Conservation (phyloP, 106 monocot species). For the Allium fistulosum region DNA sequence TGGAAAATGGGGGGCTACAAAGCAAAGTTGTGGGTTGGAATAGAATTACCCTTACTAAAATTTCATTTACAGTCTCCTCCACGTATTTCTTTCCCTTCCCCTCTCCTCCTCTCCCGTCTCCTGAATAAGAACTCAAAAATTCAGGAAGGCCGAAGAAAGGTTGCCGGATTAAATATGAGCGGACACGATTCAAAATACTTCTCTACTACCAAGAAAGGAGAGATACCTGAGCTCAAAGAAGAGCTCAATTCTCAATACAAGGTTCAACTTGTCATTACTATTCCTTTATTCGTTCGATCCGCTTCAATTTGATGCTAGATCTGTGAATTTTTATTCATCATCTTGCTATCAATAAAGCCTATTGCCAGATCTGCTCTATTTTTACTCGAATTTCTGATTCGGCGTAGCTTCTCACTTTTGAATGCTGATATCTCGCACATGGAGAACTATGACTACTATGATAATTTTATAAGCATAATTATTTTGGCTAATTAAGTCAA, state of each 20-base stretch:
- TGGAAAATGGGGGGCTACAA: too few species aligned
- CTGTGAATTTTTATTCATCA: neutral
- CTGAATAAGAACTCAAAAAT: neutral
- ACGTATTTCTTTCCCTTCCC: neutral
- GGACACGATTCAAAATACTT: slow-evolving; percentile 99
- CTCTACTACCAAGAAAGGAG: slow-evolving; percentile 99
- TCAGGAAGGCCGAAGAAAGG: neutral
- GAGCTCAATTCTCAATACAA: slow-evolving; percentile 99
- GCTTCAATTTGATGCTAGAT: neutral
- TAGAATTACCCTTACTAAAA: too few species aligned
- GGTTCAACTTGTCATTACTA: slow-evolving; percentile 18
- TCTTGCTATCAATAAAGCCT: too few species aligned
- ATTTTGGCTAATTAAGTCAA: too few species aligned
- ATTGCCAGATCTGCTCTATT: neutral
- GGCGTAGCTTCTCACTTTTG: neutral
- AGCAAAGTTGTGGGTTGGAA: too few species aligned
- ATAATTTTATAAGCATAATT: too few species aligned
- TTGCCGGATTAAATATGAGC: slow-evolving; percentile 43
- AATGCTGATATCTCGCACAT: neutral
- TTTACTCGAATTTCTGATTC: neutral
- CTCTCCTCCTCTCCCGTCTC: neutral
- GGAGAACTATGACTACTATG: too few species aligned
- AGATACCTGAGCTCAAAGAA: slow-evolving; percentile 99
- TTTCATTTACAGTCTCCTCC: neutral
- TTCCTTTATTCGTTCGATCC: neutral